A percentile compares a stretch with the other conserved stretches of the same genome.
These are phyloP conservation scores for Scortechinia acanthostroma DNA, from an alignment of 2,329 filamentous ascomycete genomes.

Conservation along the genomic window DNA sequence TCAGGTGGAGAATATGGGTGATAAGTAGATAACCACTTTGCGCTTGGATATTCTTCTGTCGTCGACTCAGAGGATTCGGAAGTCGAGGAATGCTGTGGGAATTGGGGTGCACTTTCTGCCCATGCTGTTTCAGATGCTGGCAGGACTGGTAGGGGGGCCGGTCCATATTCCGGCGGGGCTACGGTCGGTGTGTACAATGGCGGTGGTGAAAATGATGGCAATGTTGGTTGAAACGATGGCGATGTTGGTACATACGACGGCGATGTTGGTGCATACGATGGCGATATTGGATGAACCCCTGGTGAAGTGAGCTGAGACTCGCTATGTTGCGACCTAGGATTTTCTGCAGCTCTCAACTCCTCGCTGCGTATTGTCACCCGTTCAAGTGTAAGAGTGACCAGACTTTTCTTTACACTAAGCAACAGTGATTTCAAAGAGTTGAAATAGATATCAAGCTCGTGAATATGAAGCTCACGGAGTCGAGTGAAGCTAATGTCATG, in stretches of 20 bases:
- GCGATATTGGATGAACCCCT: conserved; percentile 1
- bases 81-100: background rate
- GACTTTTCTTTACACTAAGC: background rate
- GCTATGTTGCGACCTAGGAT: background rate
- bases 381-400: background rate
- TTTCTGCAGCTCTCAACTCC: background rate
- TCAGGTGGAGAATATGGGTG: background rate
- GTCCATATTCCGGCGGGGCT: background rate
- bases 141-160: background rate
- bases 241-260: background rate
- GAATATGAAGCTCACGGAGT: background rate
- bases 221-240: no score
- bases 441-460: background rate
- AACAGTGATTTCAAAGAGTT: background rate
- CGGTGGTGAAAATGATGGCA: no score
- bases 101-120: background rate
- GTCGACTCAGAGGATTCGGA: background rate
- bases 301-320: background rate
- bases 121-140: background rate
- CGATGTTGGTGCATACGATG: background rate
- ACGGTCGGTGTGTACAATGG: no score
- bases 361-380: background rate
- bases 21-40: background rate
- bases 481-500: conserved; percentile 1
- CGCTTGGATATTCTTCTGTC: background rate